Evolutionary conservation across 129 eudicot genomes (phyloP).

Genomic region (Heracleum sosnowskyi): DNA sequence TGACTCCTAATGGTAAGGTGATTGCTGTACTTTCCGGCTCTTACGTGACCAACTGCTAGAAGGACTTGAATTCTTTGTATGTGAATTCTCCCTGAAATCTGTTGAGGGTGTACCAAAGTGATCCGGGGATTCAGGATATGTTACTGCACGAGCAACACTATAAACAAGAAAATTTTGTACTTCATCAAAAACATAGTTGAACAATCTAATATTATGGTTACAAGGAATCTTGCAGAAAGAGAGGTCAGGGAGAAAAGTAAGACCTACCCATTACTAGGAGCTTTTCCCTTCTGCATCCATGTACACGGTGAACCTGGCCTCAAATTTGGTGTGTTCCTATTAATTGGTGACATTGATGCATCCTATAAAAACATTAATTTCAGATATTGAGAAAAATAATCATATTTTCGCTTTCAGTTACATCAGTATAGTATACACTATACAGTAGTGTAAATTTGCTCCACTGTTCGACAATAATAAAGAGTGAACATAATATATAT

Average conservation of each 20-base stretch:
- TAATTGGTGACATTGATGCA: slow-evolving; percentile 22
- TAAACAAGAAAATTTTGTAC: neutral
- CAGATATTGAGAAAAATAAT: neutral
- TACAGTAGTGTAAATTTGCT: neutral
- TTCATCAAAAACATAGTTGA: neutral
- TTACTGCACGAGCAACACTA: slow-evolving; percentile 37
- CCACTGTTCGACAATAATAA: neutral
- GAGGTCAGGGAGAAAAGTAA: neutral
- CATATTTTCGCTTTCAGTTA: neutral
- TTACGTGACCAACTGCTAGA: slow-evolving; percentile 5
- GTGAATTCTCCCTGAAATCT: slow-evolving; percentile 19
- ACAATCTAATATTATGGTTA: neutral
- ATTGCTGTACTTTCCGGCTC: slow-evolving; percentile 14
- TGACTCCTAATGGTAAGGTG: slow-evolving; percentile 3
- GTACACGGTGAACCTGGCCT: slow-evolving; percentile 30
- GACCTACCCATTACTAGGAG: slow-evolving; percentile 33
- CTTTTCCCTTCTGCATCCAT: slow-evolving; percentile 26
- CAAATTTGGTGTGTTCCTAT: slow-evolving; percentile 17
- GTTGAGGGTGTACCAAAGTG: slow-evolving; percentile 26
- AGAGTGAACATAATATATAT: neutral
- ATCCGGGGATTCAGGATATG: slow-evolving; percentile 31
- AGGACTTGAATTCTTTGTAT: slow-evolving; percentile 6
- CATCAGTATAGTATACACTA: neutral
- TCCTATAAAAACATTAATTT: slow-evolving; percentile 30
- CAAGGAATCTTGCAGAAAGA: neutral